These are phyloP conservation scores for Umbelopsis sp. DNA, from an alignment of 192 early-diverging fungal genomes.

Conservation along the genomic window DNA sequence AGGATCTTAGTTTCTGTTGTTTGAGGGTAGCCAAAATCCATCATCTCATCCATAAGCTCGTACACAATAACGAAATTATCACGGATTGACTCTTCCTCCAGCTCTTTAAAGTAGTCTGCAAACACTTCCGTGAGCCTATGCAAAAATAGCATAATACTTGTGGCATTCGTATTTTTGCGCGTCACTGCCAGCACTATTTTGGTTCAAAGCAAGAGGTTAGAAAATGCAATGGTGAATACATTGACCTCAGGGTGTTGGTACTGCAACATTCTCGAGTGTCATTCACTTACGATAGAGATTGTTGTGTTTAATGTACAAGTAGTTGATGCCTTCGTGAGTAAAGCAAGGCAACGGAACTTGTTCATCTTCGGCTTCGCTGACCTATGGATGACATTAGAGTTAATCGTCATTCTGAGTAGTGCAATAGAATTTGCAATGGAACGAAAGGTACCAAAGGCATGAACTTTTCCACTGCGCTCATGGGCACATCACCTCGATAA, in stretches of 20 bases:
- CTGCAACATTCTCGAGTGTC: neutral
- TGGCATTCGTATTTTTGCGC: constrained; percentile 97
- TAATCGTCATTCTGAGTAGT: neutral
- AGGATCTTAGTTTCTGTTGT: constrained; percentile 89
- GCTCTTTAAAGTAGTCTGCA: constrained; percentile 89
- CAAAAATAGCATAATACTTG: constrained; percentile 92
- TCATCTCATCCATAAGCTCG: constrained; percentile 90
- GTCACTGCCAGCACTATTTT: constrained; percentile 87
- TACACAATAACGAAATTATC: constrained; percentile 94
- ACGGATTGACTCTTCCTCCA: constrained; percentile 89
- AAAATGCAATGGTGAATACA: constrained; percentile 4
- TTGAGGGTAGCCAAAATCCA: constrained; percentile 91
- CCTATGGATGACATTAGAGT: constrained; percentile 7
- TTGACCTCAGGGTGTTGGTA: constrained; percentile 1
- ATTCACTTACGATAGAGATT: constrained; percentile 83
- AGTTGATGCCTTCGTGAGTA: constrained; percentile 95
- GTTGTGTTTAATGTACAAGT: constrained; percentile 94
- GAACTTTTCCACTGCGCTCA: constrained; percentile 95
- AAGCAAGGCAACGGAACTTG: constrained; percentile 87
- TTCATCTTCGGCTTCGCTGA: constrained; percentile 90
- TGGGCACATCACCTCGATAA: constrained; percentile 98
- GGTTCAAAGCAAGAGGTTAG: neutral
- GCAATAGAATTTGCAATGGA: neutral
- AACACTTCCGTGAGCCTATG: constrained; percentile 93
- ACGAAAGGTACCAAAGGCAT: constrained; percentile 81